A percentile compares a stretch with the other conserved stretches of the same genome.
Evolutionary conservation across 805 yeast genomes (phyloP).

Genomic region (Pichia cabralensis): DNA sequence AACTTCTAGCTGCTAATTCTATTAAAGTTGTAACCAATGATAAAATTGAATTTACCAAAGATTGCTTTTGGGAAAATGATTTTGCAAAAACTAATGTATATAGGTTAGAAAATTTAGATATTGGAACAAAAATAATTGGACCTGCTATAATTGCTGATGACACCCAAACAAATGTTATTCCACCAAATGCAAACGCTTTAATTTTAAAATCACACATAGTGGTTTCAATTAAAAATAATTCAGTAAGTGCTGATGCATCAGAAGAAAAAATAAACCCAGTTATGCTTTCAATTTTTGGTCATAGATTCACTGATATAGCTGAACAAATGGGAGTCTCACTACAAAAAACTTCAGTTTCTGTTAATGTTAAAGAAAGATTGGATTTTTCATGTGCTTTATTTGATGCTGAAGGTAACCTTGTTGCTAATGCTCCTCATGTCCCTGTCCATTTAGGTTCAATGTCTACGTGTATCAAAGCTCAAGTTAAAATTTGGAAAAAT

Average conservation of each 20-base stretch:
- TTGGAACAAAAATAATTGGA: conserved; percentile 49
- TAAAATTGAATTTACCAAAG: conserved; percentile 29
- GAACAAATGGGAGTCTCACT: conserved; percentile 81
- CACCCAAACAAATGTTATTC: conserved; percentile 69
- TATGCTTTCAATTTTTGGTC: conserved; percentile 65
- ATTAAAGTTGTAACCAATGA: conserved; percentile 17
- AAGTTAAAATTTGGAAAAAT: conserved; percentile 53
- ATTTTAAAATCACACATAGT: conserved; percentile 50
- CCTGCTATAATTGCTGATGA: conserved; percentile 74
- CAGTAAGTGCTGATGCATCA: neutral
- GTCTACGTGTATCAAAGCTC: conserved; percentile 68
- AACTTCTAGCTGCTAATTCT: conserved; percentile 16
- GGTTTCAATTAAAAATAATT: neutral
- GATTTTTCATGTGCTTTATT: conserved; percentile 82
- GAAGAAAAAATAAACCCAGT: conserved; percentile 61
- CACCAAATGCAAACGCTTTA: conserved; percentile 48
- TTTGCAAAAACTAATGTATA: conserved; percentile 41
- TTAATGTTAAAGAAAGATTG: conserved; percentile 73
- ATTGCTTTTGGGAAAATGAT: conserved; percentile 48
- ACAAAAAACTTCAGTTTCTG: conserved; percentile 70
- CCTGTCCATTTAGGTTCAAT: conserved; percentile 84
- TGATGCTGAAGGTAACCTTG: conserved; percentile 64
- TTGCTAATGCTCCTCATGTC: conserved; percentile 81
- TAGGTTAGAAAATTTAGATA: conserved; percentile 37
- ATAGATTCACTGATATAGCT: conserved; percentile 82